Percentiles rank a stretch among this genome's conserved stretches.
These are phyloP conservation scores for Chlamydomonas schloesseri DNA, from an alignment of 139 green algal species.

Conservation along the genomic window DNA sequence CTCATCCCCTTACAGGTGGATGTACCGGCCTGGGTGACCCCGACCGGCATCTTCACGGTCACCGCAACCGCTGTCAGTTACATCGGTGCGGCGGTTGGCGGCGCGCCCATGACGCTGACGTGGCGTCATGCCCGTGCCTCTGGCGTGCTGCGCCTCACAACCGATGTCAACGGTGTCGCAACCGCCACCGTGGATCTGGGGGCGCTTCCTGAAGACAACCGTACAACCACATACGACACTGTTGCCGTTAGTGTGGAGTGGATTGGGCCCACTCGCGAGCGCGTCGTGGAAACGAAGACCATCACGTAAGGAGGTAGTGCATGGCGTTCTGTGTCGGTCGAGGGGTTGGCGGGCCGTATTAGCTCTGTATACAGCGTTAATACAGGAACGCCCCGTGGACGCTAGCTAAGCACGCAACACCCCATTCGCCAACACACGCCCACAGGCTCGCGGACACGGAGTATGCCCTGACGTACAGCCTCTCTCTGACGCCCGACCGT, in stretches of 20 bases:
- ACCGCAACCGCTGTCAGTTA: constrained; percentile 28
- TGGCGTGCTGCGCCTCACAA: constrained; percentile 35
- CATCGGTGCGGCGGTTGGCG: constrained; percentile 39
- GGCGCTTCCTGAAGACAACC: constrained; percentile 35
- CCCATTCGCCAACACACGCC: too few relatives aligned
- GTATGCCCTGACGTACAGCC: not conserved
- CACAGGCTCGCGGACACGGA: constrained; percentile 45
- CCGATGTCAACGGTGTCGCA: constrained; percentile 24
- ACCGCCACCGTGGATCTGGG: constrained; percentile 37
- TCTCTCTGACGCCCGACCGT: constrained; percentile 41
- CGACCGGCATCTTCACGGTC: not conserved
- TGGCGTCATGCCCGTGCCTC: constrained; percentile 35
- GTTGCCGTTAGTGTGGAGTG: constrained; percentile 47
- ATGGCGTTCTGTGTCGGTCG: too few relatives aligned
- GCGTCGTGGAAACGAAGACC: constrained; percentile 10
- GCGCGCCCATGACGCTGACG: constrained; percentile 20
- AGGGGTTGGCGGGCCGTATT: too few relatives aligned
- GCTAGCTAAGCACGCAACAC: too few relatives aligned
- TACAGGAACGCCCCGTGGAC: too few relatives aligned
- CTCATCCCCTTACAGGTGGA: not conserved
- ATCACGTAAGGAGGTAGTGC: constrained; percentile 49
- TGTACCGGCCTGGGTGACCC: not conserved
- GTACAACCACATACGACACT: constrained; percentile 16
- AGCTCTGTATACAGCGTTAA: too few relatives aligned
- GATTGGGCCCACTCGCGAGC: constrained; percentile 63